Evolutionary conservation across 176 grass and related monocot genomes (phyloP), one percentile per base, ranked within the genome.

Genomic region (Avena sativa): DNA sequence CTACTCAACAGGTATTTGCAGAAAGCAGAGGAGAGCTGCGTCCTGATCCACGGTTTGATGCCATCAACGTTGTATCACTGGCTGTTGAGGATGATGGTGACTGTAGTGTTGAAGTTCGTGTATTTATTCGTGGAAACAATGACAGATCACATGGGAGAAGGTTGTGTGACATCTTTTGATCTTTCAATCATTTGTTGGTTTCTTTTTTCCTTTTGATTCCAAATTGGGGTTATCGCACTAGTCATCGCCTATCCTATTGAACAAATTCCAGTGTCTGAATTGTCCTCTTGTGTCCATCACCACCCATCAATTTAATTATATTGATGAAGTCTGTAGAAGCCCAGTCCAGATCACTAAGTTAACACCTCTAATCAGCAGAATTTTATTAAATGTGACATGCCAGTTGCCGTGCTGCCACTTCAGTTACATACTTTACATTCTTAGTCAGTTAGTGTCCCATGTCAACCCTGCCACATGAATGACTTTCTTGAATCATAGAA

Each of bases 1-100:
- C 46, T 83, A 46, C 25, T 81, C 50, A 75, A 79, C 90, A 98
- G 96, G 91, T 95, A 79, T 87, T 91, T 76, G 85, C 93, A 79
- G 93, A 89, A 91, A 95, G 84, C 86, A 98, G 88, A 89, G 93
- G 92, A 36, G 88, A 95, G 61, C 83, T 94, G 32, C 90, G 76
- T 89, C 88, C 96, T 71, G 93, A 98, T 80, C 96, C 96, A 66
- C 87, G 82, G 40, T 88, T 92, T 89, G 96, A 98, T 94, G 86
- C 89, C 80, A 92, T 98, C 52, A 95, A 98, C 82, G 88, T 84
- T 83, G 89, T 95, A 86, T 92, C 92, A 51, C 43, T 95, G 86
- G 92, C 82, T 52, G 73, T 95, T 61, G 86, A 92, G 84, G 96
- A 95, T 73, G 93, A 95, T 72, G 34, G 74, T 86, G 74, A 83